Evolutionary conservation across 2,329 filamentous ascomycete genomes (phyloP).

Genomic region (Colletotrichum orchidophilum): DNA sequence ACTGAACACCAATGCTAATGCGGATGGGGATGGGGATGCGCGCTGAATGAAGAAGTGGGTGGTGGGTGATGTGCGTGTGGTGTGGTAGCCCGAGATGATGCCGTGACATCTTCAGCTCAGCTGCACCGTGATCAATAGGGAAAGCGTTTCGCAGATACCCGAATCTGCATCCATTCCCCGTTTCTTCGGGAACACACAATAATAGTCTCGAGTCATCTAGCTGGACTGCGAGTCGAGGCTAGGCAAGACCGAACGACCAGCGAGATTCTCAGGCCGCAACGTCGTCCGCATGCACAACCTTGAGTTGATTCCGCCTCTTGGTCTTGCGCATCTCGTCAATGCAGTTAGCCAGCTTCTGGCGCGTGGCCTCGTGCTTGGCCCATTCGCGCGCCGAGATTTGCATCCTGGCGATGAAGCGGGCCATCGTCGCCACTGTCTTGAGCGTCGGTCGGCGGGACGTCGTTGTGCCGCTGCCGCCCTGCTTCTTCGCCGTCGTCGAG

Average conservation of each 20-base stretch:
- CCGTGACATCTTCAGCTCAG: conserved; percentile 24
- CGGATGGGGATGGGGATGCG: neutral
- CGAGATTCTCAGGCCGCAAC: conserved; percentile 22
- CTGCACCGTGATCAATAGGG: conserved; percentile 3
- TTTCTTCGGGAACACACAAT: neutral
- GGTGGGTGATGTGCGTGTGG: neutral
- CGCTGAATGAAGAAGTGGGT: neutral
- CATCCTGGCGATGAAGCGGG: conserved; percentile 63
- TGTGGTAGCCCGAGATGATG: neutral
- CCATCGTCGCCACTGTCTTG: conserved; percentile 55
- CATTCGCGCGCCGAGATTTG: conserved; percentile 58
- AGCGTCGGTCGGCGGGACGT: conserved; percentile 45
- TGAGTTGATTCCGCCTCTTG: conserved; percentile 52
- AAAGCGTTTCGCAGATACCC: neutral
- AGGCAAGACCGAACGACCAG: neutral
- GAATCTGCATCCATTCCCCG: neutral
- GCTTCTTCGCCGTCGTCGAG: conserved; percentile 33
- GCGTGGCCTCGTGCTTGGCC: conserved; percentile 61
- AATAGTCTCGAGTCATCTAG: neutral
- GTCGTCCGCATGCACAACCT: conserved; percentile 52
- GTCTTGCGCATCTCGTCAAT: conserved; percentile 57
- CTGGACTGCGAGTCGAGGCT: neutral
- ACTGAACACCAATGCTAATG: neutral
- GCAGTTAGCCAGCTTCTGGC: conserved; percentile 58
- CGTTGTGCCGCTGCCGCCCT: conserved; percentile 21